Conservation (phyloP, 805 yeast species). For the Scheffersomyces lignosus region DNA sequence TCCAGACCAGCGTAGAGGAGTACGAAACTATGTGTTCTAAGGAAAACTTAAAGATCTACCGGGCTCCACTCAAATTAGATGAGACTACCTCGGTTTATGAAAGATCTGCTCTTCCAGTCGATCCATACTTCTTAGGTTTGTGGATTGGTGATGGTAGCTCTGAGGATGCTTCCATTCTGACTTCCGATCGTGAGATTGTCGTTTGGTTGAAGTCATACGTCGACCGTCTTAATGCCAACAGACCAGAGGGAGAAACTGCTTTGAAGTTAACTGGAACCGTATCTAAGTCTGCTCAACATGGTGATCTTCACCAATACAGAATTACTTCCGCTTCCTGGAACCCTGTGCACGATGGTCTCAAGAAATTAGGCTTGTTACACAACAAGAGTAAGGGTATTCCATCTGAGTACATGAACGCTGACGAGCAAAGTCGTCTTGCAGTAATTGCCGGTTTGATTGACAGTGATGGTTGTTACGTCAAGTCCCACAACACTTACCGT, state of each 20-base stretch:
- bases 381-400: background rate
- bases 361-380: background rate
- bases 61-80: constrained; percentile 2
- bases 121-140: constrained; percentile 9
- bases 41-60: constrained; percentile 2
- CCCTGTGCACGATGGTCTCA: background rate
- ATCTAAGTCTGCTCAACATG: no score
- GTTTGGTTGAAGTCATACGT: constrained; percentile 1
- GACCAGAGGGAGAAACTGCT: background rate
- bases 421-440: constrained; percentile 1
- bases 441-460: constrained; percentile 8
- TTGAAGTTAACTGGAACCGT: constrained; percentile 1
- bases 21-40: background rate
- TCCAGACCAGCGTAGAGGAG: background rate
- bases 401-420: constrained; percentile 2
- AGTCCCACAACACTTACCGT: background rate
- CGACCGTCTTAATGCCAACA: constrained; percentile 2
- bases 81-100: background rate
- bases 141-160: constrained; percentile 6
- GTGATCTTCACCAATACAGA: background rate
- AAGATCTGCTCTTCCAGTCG: constrained; percentile 4
- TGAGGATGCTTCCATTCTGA: constrained; percentile 1
- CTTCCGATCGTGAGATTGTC: constrained; percentile 6
- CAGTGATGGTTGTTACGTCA: constrained; percentile 7
- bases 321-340: background rate